phyloP scores from a whole-genome alignment of 2,329 filamentous ascomycete genomes.

The Sclerotinia minor region DNA sequence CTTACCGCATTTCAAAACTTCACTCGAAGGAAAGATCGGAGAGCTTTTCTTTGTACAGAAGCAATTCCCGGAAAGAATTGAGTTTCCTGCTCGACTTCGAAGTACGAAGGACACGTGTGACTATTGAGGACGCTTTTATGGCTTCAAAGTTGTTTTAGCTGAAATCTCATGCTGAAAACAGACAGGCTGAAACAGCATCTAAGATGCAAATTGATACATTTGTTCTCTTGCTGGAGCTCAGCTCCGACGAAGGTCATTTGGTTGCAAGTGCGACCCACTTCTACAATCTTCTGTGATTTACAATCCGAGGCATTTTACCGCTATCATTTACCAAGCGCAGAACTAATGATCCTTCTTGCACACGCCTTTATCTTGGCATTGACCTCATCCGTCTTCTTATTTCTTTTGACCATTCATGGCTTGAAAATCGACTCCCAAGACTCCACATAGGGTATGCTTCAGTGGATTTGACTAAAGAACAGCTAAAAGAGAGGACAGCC shows the following conservation, averaged over 20 bases:
- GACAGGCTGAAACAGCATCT: not conserved
- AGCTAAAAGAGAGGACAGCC: not conserved
- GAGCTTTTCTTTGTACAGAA: not conserved
- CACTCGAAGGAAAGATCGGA: too few species aligned
- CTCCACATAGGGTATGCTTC: too few species aligned
- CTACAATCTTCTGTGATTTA: not conserved
- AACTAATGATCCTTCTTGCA: not conserved
- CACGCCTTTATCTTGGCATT: not conserved
- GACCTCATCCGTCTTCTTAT: not conserved
- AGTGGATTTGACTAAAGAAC: not conserved
- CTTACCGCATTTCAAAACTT: not conserved
- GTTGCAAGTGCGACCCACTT: not conserved
- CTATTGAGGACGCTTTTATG: not conserved
- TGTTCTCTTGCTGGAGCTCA: not conserved
- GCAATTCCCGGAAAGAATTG: too few species aligned
- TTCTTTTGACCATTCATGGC: not conserved
- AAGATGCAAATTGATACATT: not conserved
- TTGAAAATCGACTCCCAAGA: not conserved
- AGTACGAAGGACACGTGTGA: not conserved
- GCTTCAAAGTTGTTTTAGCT: too few species aligned
- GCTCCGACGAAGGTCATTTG: not conserved
- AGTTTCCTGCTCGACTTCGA: not conserved
- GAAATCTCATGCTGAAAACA: not conserved
- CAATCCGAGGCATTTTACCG: not conserved
- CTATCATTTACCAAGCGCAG: not conserved